phyloP scores from a whole-genome alignment of 768 basidiomycete genomes.

The Brasilioporus rufonigricans region DNA sequence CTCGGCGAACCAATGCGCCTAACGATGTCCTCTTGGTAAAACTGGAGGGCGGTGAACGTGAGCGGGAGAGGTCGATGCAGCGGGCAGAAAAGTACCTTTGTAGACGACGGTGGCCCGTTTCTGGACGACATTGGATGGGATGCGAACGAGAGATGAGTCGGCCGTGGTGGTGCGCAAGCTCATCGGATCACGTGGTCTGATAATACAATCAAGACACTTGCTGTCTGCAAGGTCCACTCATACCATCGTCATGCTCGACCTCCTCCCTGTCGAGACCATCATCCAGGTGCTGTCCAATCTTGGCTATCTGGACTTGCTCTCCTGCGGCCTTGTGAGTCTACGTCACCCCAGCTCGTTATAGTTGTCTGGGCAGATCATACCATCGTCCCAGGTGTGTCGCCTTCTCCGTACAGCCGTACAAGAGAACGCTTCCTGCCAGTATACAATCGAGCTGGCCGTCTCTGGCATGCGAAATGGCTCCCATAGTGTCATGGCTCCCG shows the following conservation, averaged over 20 bases:
- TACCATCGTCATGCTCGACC: constrained; percentile 10
- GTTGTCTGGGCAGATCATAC: not conserved
- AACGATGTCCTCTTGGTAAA: constrained; percentile 70
- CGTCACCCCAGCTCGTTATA: not conserved
- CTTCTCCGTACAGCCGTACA: constrained; percentile 29
- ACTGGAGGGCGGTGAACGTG: constrained; percentile 33
- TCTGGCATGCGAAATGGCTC: constrained; percentile 43
- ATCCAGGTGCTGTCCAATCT: constrained; percentile 21
- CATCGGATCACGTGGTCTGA: constrained; percentile 22
- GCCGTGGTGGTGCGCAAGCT: not conserved
- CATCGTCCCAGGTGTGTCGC: constrained; percentile 32
- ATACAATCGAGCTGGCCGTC: constrained; percentile 44
- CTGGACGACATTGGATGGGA: constrained; percentile 28
- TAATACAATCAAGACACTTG: not conserved
- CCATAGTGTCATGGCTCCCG: constrained; percentile 23
- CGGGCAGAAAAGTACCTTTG: constrained; percentile 29
- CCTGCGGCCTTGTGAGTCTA: constrained; percentile 28
- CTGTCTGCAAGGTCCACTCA: no score
- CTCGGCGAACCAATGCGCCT: constrained; percentile 41
- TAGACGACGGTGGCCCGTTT: constrained; percentile 24
- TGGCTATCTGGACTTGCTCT: constrained; percentile 23
- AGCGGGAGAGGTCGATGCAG: not conserved
- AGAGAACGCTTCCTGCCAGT: constrained; percentile 36
- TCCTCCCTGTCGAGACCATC: constrained; percentile 26
- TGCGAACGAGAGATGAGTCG: constrained; percentile 1